Base-by-base conservation (phyloP, 257 asterid species). In the Leonotis leonurus region DNA sequence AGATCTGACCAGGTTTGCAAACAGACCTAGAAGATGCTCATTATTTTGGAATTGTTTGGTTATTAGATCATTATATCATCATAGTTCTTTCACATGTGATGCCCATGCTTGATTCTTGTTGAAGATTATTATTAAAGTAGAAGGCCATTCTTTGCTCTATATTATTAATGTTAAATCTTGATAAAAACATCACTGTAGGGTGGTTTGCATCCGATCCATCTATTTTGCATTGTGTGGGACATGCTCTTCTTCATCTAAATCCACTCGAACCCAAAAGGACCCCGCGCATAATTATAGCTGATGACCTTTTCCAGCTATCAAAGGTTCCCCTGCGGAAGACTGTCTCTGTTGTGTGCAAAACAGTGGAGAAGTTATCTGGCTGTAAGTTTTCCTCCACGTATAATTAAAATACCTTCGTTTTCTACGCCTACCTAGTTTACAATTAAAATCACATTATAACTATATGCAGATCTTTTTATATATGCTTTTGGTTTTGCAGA, bases 241-340 rank as follows among this genome's bases (percentile, higher is more conserved):
- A 85, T 71, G 84, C 54, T 74, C 75, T 93, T 57, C 96, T 93
- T 55, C 88, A 81, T 66, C 73, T 93, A 70, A 83, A 75, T 26
- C 81, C 64, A 8, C 56, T 77, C 43, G 96, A 78, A 75, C 83
- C 87, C 30, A 89, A 77, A 71, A 83, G 81, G 82, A 78, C 78
- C n/a, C 75, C 95, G 14, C 79, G 76, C 66, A 74, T 93, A 70
- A 57, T 89, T 49, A 74, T 93, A 73, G 99, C 99, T 35, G 97
- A 89, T 78, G 99, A 93, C 73, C 94, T 93, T 60, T 93, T 89
- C 87, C 95, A 87, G 84, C 88, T 87, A 20, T 85, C 92, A 56
- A 82, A 82, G 67, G 81, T 83, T 58, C 95, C 97, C 20, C 54
- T 73, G 54, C 88, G 77, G 86, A 87, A 78, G 81, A 85, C 89